Percentiles rank a stretch among this genome's conserved stretches.
Conservation (phyloP, 73 alveolate species). For the Tetrahymena elliotti region DNA sequence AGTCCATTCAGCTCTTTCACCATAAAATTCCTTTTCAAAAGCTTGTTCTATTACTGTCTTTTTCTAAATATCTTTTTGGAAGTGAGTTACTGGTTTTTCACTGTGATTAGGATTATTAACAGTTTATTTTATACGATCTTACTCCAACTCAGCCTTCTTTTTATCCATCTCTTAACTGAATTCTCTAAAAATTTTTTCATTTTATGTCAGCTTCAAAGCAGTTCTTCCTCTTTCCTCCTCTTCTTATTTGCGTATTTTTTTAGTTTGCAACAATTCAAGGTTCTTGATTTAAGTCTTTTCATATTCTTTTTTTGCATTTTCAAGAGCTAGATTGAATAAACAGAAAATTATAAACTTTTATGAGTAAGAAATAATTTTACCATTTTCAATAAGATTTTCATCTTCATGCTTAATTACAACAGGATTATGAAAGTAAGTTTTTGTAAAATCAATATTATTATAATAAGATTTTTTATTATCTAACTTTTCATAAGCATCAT, state of each 20-base stretch:
- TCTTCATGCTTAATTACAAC: not conserved
- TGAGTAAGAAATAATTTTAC: not conserved
- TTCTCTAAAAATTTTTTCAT: not conserved
- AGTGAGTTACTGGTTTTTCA: not conserved
- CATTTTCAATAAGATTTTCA: not conserved
- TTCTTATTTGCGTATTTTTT: not conserved
- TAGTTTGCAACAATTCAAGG: not conserved
- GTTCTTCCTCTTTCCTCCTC: not conserved
- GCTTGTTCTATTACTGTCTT: not conserved
- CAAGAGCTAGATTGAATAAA: not conserved
- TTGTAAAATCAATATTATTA: not conserved
- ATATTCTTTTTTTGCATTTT: not conserved
- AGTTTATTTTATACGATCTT: not conserved
- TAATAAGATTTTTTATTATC: not conserved
- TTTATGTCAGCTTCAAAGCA: not conserved
- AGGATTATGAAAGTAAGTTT: not conserved
- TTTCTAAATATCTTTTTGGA: not conserved
- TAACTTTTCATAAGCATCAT: not conserved
- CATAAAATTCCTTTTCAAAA: not conserved
- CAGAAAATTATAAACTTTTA: too few relatives aligned
- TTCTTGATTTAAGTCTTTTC: not conserved
- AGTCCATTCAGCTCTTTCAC: not conserved
- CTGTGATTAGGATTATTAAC: not conserved
- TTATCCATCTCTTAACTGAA: not conserved
- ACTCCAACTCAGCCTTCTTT: not conserved